Evolutionary conservation across 768 basidiomycete species (phyloP).

Genomic region (Lactarius sp.): DNA sequence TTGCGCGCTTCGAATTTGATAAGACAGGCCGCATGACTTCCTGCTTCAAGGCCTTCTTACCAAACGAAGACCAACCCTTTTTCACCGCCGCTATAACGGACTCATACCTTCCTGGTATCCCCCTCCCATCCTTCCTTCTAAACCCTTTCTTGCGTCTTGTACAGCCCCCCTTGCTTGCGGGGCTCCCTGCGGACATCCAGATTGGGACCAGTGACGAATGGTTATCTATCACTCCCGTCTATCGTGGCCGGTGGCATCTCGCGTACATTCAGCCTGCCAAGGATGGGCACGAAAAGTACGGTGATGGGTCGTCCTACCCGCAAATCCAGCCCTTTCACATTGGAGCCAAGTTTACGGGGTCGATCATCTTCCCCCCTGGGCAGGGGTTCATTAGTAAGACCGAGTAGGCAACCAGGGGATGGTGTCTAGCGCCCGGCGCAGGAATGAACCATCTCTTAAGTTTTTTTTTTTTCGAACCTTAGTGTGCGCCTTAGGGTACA

Average conservation of each 20-base stretch:
- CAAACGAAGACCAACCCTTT: slow-evolving; percentile 12
- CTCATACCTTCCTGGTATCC: slow-evolving; percentile 14
- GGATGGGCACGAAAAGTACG: neutral
- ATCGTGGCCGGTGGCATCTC: slow-evolving; percentile 9
- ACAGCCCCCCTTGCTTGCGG: slow-evolving; percentile 9
- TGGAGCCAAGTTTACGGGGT: slow-evolving; percentile 17
- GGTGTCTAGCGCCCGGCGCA: neutral
- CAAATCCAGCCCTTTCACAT: slow-evolving; percentile 7
- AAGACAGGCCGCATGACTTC: neutral
- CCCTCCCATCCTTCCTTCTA: slow-evolving; percentile 4
- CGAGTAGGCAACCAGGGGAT: neutral
- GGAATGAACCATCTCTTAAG: no score
- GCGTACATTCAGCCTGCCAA: slow-evolving; percentile 16
- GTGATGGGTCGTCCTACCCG: slow-evolving; percentile 18
- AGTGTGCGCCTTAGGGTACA: no score
- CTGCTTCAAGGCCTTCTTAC: slow-evolving; percentile 3
- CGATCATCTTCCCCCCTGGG: neutral
- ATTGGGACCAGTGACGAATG: slow-evolving; percentile 9
- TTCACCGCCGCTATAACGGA: slow-evolving; percentile 18
- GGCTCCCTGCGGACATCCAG: neutral
- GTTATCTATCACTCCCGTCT: slow-evolving; percentile 4
- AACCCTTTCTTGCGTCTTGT: slow-evolving; percentile 1
- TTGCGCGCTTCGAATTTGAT: slow-evolving; percentile 16
- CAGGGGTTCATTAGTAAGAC: neutral
- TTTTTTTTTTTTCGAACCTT: no score